These are phyloP conservation scores for Komagataella mondaviorum DNA, from an alignment of 805 yeast species.

Conservation along the genomic window DNA sequence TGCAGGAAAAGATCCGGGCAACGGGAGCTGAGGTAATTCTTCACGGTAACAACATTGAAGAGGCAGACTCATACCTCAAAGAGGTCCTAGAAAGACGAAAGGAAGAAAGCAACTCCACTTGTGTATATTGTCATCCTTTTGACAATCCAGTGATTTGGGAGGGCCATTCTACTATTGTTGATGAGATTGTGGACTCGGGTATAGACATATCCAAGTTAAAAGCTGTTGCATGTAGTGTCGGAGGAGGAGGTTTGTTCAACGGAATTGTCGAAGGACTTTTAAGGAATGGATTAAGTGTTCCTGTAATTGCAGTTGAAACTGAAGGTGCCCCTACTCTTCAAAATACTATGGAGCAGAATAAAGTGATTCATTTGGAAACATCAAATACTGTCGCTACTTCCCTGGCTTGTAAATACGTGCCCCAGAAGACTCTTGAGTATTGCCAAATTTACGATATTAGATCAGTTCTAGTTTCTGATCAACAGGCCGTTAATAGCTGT, in stretches of 20 bases:
- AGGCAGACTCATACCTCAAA: slow-evolving; percentile 33
- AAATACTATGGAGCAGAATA: slow-evolving; percentile 31
- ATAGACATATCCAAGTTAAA: slow-evolving; percentile 16
- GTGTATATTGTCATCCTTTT: slow-evolving; percentile 43
- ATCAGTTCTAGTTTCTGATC: slow-evolving; percentile 34
- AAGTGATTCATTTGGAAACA: slow-evolving; percentile 25
- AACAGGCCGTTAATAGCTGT: slow-evolving; percentile 41
- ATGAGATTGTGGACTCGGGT: slow-evolving; percentile 22
- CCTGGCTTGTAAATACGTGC: slow-evolving; percentile 47
- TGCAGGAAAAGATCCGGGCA: slow-evolving; percentile 27
- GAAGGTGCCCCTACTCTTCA: slow-evolving; percentile 47
- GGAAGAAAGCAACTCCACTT: slow-evolving; percentile 10
- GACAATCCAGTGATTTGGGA: slow-evolving; percentile 39
- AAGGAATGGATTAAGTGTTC: slow-evolving; percentile 18
- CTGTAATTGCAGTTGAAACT: slow-evolving; percentile 43
- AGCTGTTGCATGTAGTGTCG: slow-evolving; percentile 39
- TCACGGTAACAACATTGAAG: slow-evolving; percentile 31
- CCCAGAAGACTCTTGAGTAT: slow-evolving; percentile 32
- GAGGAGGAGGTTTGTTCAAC: slow-evolving; percentile 46
- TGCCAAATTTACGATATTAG: slow-evolving; percentile 25
- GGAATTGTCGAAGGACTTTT: slow-evolving; percentile 34
- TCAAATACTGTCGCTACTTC: slow-evolving; percentile 48
- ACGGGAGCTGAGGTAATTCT: slow-evolving; percentile 39
- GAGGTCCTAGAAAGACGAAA: slow-evolving; percentile 12
- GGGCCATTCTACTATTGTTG: slow-evolving; percentile 35